These are phyloP conservation scores for Sophora flavescens DNA, from an alignment of 306 rosid species.

Conservation along the genomic window DNA sequence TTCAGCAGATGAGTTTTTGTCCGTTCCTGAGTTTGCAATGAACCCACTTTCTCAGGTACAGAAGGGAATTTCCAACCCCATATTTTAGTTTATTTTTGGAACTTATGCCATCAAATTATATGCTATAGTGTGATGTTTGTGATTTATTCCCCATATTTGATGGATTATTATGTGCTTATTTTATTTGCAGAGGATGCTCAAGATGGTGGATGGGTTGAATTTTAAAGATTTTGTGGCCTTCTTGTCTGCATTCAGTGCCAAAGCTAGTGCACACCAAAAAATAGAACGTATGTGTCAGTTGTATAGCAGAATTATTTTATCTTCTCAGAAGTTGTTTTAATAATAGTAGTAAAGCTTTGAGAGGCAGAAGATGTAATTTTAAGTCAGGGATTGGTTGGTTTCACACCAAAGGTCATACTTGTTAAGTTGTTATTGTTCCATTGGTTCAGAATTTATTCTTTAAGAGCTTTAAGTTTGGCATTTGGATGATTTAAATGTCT, in stretches of 20 bases:
- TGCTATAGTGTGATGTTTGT: constrained; percentile 19
- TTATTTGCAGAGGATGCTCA: constrained; percentile 76
- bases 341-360: not conserved
- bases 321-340: not conserved
- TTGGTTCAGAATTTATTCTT: constrained; percentile 30
- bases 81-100: not conserved
- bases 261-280: constrained; percentile 68
- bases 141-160: constrained; percentile 10
- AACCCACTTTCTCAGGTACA: constrained; percentile 92
- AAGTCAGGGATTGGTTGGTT: not conserved
- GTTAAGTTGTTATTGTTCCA: constrained; percentile 33
- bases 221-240: constrained; percentile 90
- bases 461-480: constrained; percentile 3
- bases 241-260: constrained; percentile 89
- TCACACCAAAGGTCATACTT: not conserved
- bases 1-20: constrained; percentile 89
- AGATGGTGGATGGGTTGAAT: constrained; percentile 89
- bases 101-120: not conserved
- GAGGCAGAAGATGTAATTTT: constrained; percentile 13
- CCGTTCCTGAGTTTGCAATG: constrained; percentile 93
- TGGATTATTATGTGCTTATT: constrained; percentile 43
- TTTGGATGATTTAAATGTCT: constrained; percentile 10
- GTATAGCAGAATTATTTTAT: not conserved
- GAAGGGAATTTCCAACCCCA: not conserved
- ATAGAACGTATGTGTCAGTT: constrained; percentile 65